A percentile compares a stretch with the other conserved stretches of the same genome.
Conservation (phyloP, 306 rosid genomes). For the Macrotyloma uniflorum region DNA sequence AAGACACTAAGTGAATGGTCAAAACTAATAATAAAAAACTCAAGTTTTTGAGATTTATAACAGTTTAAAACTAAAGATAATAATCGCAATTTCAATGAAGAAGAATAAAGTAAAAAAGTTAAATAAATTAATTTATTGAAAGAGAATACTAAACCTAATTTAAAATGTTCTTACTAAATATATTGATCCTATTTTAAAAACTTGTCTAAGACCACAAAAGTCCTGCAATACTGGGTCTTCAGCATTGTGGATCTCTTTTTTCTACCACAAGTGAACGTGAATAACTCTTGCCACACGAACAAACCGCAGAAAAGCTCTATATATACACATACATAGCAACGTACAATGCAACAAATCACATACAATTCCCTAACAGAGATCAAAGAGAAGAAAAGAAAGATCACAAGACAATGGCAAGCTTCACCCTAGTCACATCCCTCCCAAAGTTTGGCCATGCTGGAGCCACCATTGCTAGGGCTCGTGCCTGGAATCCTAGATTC, state of each 20-base stretch:
- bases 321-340: background rate
- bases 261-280: conserved; percentile 26
- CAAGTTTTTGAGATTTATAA: too few species aligned
- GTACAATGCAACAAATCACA: background rate
- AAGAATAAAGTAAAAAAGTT: too few species aligned
- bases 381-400: background rate
- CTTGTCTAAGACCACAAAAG: too few species aligned
- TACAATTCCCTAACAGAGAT: background rate
- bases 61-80: too few species aligned
- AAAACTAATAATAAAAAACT: too few species aligned
- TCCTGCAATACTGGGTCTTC: conserved; percentile 46
- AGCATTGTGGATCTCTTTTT: background rate
- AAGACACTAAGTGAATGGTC: too few species aligned
- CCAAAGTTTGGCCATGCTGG: conserved; percentile 55
- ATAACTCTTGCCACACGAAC: conserved; percentile 33
- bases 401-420: conserved; percentile 48
- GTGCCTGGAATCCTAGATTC: conserved; percentile 43
- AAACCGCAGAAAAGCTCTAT: background rate
- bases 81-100: too few species aligned
- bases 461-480: conserved; percentile 47
- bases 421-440: conserved; percentile 46
- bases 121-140: too few species aligned
- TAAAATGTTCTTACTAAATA: too few species aligned
- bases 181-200: too few species aligned
- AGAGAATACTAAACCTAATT: too few species aligned